Evolutionary conservation across 1,139 yeast species (phyloP).

Genomic region (Taphrina betulina): DNA sequence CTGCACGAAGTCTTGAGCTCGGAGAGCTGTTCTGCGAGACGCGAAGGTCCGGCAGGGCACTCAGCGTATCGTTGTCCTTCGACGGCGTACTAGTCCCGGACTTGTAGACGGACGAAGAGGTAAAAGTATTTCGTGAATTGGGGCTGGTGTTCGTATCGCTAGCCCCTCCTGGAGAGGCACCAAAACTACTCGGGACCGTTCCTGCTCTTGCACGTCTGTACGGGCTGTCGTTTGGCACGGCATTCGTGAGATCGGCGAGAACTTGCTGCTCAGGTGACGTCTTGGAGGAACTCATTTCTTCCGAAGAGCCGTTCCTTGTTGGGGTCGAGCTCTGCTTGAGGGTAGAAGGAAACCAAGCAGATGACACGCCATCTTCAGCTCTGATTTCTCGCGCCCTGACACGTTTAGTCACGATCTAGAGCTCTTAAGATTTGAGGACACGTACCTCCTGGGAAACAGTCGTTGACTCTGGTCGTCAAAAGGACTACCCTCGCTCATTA

Average conservation of each 20-base stretch:
- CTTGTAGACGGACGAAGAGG: slow-evolving; percentile 36
- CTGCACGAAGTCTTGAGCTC: slow-evolving; percentile 41
- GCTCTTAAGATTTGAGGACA: neutral
- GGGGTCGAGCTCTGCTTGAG: slow-evolving; percentile 12
- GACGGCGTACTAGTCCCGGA: slow-evolving; percentile 31
- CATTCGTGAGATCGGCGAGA: slow-evolving; percentile 3
- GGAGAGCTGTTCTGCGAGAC: slow-evolving; percentile 33
- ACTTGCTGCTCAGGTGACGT: slow-evolving; percentile 14
- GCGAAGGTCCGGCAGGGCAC: slow-evolving; percentile 35
- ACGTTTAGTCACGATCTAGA: neutral
- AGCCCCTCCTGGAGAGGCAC: slow-evolving; percentile 40
- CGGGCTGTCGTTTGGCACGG: slow-evolving; percentile 24
- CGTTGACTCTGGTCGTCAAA: slow-evolving; percentile 14
- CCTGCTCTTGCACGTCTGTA: slow-evolving; percentile 49
- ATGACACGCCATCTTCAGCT: slow-evolving; percentile 30
- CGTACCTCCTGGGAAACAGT: slow-evolving; percentile 20
- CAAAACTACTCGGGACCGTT: slow-evolving; percentile 49
- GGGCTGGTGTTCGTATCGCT: slow-evolving; percentile 28
- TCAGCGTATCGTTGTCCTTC: slow-evolving; percentile 10
- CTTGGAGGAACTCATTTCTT: slow-evolving; percentile 14
- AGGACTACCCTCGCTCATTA: slow-evolving; percentile 8
- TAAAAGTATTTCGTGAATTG: slow-evolving; percentile 38
- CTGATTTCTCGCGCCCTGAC: slow-evolving; percentile 27
- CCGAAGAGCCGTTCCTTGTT: slow-evolving; percentile 3
- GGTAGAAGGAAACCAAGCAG: slow-evolving; percentile 28